phyloP scores from a whole-genome alignment of 192 early-diverging fungal species.

The Spizellomyces punctatus region DNA sequence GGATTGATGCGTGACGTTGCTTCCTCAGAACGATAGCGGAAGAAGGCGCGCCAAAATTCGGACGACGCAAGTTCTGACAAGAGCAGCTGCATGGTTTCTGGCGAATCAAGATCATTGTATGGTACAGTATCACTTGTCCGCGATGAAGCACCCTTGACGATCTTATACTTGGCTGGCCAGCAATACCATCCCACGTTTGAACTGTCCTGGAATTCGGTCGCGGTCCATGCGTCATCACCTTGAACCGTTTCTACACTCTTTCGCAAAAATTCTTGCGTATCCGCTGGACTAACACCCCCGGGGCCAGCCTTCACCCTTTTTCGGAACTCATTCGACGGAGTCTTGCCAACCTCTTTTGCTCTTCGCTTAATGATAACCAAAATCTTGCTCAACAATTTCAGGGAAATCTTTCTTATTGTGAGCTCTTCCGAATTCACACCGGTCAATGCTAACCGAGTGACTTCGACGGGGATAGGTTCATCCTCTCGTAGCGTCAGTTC shows the following conservation, averaged over 20 bases:
- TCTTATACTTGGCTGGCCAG: conserved; percentile 65
- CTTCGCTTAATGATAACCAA: conserved; percentile 75
- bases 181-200: conserved; percentile 75
- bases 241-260: conserved; percentile 27
- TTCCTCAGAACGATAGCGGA: conserved; percentile 68
- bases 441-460: conserved; percentile 61
- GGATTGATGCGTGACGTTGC: conserved; percentile 18
- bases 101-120: conserved; percentile 60
- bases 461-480: conserved; percentile 51
- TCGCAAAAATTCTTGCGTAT: conserved; percentile 48
- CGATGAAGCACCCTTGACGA: not conserved
- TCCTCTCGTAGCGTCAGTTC: conserved; percentile 71
- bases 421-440: conserved; percentile 73
- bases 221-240: conserved; percentile 13
- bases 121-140: conserved; percentile 42
- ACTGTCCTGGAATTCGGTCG: conserved; percentile 57
- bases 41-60: conserved; percentile 72
- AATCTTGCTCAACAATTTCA: conserved; percentile 60
- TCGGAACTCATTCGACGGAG: conserved; percentile 17
- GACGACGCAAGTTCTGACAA: conserved; percentile 49
- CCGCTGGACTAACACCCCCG: not conserved
- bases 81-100: conserved; percentile 59
- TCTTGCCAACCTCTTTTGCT: conserved; percentile 31
- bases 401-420: conserved; percentile 68
- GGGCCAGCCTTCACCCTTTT: not conserved